A percentile compares a stretch with the other conserved stretches of the same genome.
These are phyloP conservation scores for Benincasa hispida DNA, from an alignment of 306 rosid genomes.

Conservation along the genomic window DNA sequence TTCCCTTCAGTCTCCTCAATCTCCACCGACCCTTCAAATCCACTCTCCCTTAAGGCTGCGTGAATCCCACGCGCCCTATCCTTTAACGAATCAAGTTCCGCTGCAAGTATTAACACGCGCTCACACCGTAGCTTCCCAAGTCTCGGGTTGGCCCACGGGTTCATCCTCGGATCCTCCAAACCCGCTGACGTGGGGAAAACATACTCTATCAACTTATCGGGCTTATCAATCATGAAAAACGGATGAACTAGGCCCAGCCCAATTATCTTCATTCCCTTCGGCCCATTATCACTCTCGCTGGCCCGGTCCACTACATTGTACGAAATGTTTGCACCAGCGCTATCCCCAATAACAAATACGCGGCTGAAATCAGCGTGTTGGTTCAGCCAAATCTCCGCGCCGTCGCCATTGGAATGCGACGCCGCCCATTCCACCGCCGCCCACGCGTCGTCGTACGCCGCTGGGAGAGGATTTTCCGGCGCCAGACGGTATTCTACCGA, in stretches of 20 bases:
- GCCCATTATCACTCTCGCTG: neutral
- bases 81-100: slow-evolving; percentile 11
- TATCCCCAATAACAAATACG: slow-evolving; percentile 18
- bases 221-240: slow-evolving; percentile 5
- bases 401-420: neutral
- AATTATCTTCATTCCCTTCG: neutral
- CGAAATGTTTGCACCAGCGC: slow-evolving; percentile 18
- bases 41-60: slow-evolving; percentile 13
- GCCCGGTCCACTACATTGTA: slow-evolving; percentile 15
- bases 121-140: slow-evolving; percentile 8
- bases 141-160: slow-evolving; percentile 19
- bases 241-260: slow-evolving; percentile 21
- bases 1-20: slow-evolving; percentile 15
- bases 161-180: slow-evolving; percentile 18
- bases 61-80: slow-evolving; percentile 13
- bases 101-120: slow-evolving; percentile 19
- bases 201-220: slow-evolving; percentile 10
- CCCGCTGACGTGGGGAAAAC: slow-evolving; percentile 17
- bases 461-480: slow-evolving; percentile 24
- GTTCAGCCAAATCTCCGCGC: slow-evolving; percentile 17
- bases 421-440: slow-evolving; percentile 15
- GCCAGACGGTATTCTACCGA: slow-evolving; percentile 18
- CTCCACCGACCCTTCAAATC: slow-evolving; percentile 20
- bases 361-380: slow-evolving; percentile 12
- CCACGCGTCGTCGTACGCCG: slow-evolving; percentile 23